Base-by-base conservation (phyloP, 768 basidiomycete genomes). In the Termitomyces heimii region DNA sequence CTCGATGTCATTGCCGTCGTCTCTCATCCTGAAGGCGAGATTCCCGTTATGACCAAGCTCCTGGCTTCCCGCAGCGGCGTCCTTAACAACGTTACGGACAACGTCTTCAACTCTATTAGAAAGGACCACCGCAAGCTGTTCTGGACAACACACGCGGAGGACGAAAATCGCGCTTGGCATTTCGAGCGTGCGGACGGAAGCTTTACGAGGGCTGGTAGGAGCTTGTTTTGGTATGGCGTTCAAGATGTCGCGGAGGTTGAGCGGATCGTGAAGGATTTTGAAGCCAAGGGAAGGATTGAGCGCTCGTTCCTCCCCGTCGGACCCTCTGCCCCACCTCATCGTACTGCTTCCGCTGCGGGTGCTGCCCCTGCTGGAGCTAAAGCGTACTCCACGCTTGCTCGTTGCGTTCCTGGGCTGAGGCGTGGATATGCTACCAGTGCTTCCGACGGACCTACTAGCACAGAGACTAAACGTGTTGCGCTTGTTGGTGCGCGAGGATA, bases 101-200 rank as follows among this genome's bases (percentile, higher is more conserved):
- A 98, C 66, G 94, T 99, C 39, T 99, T 96, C 79, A 89, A 83
- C 67, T 85, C 93, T n/a, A 85, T 99, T 78, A 89, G 87, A 74
- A 95, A 94, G 77, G 94, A 98, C 69, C 89, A 98, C 73, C 83
- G 86, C 60, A 83, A 84, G 57, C 81, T 99, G 40, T 97, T 99
- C 81, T 98, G 97, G 97, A 98, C 95, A n/a, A 88, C 93, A 0
- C 89, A 88, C 63, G 87, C 87, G 4, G 94, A 98, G 62, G 96
- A 98, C 69, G 96, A 98, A 75, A 95, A 97, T 73, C 85, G 95
- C 40, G 83, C 88, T 4, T 99, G 97, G 97, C 96, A 99, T 75
- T 99, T 98, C 66, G 96, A 99, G 77, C 86, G 94, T 55, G 94
- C 97, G 0, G 95, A 98, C 63, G 97, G 97, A 0, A 93, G 91